Conservation (phyloP, 2,329 filamentous ascomycete species). For the Aspergillus bombycis region DNA sequence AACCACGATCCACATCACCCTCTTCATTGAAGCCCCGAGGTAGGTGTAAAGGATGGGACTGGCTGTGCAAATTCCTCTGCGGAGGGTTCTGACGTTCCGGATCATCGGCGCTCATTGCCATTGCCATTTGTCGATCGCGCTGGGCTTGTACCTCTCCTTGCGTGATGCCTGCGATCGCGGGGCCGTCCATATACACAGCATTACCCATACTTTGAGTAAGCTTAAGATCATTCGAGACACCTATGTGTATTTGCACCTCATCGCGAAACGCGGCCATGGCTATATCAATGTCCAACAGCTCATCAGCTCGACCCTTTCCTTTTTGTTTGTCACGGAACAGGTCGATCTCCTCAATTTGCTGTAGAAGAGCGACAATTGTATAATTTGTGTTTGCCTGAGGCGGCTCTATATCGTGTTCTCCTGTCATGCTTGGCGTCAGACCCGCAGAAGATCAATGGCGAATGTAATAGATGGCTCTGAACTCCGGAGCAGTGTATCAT, state of each 20-base stretch:
- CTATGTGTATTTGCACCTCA: not conserved
- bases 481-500: too few species aligned
- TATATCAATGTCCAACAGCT: not conserved
- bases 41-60: not conserved
- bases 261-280: not conserved
- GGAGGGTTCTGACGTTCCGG: not conserved
- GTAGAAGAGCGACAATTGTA: not conserved
- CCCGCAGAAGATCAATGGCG: too few species aligned
- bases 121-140: not conserved
- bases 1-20: not conserved
- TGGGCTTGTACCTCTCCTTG: not conserved
- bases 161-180: not conserved
- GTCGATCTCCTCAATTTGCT: not conserved
- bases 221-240: not conserved
- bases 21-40: not conserved
- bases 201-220: not conserved
- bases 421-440: too few species aligned
- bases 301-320: not conserved
- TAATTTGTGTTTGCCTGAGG: not conserved
- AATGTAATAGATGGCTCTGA: too few species aligned
- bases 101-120: not conserved
- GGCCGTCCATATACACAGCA: not conserved
- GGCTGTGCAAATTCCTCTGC: rapidly evolving
- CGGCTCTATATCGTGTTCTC: not conserved
- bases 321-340: not conserved